Percentiles rank a stretch among this genome's conserved stretches.
Evolutionary conservation across 768 basidiomycete species (phyloP).

Genomic region (Trametopsis cervina): DNA sequence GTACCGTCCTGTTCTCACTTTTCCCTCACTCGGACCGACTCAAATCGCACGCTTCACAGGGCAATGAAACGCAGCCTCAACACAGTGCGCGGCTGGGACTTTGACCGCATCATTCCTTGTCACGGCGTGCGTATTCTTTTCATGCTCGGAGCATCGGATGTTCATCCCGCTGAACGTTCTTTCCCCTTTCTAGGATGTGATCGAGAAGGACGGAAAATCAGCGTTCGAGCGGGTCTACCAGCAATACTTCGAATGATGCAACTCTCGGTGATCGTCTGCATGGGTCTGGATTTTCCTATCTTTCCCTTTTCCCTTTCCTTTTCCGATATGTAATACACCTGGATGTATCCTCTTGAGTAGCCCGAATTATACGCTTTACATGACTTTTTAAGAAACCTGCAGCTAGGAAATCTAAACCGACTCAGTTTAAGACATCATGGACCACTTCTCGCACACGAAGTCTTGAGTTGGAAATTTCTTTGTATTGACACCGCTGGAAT

Average conservation of each 20-base stretch:
- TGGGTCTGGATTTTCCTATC: no score
- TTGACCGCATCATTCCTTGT: conserved; percentile 68
- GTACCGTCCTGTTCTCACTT: background rate
- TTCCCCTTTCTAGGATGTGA: conserved; percentile 30
- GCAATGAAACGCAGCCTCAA: conserved; percentile 58
- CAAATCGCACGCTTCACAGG: conserved; percentile 17
- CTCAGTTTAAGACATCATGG: no score
- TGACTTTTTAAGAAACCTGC: no score
- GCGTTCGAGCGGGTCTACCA: conserved; percentile 31
- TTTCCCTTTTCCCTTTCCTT: no score
- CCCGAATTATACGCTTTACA: no score
- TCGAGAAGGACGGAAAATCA: conserved; percentile 40
- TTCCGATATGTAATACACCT: no score
- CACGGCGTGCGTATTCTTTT: conserved; percentile 40
- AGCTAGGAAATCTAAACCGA: no score
- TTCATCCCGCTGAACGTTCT: background rate
- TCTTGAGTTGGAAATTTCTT: no score
- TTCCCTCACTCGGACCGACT: background rate
- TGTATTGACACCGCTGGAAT: background rate
- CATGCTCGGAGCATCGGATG: background rate
- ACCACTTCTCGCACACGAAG: no score
- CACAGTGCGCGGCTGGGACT: conserved; percentile 67
- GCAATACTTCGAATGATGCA: conserved; percentile 14
- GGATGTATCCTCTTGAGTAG: no score
- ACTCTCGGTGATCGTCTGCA: no score